Evolutionary conservation across 768 basidiomycete species (phyloP).

Genomic region (Gymnopilus dilepis): DNA sequence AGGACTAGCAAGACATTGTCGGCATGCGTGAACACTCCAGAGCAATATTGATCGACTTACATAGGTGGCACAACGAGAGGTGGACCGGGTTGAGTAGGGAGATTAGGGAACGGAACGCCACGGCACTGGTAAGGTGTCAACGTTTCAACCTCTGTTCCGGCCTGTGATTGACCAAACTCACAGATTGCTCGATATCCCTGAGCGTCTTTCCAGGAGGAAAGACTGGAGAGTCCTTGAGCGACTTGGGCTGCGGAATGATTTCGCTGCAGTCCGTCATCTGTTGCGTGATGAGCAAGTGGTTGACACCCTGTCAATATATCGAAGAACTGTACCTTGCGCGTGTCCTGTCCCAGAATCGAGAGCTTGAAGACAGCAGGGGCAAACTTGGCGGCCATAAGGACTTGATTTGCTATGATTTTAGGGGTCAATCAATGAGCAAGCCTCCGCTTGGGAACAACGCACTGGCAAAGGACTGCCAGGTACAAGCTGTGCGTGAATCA

Average conservation of each 20-base stretch:
- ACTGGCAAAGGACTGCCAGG: constrained; percentile 49
- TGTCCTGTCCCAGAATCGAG: constrained; percentile 45
- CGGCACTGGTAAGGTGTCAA: neutral
- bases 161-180: neutral
- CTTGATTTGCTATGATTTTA: constrained; percentile 29
- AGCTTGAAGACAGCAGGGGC: constrained; percentile 48
- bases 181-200: neutral
- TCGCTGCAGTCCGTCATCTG: constrained; percentile 45
- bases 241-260: neutral
- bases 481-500: constrained; percentile 50
- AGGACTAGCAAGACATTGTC: too few species aligned
- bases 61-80: neutral
- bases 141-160: neutral
- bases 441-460: constrained; percentile 13
- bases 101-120: neutral
- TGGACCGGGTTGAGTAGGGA: neutral
- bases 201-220: neutral
- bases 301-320: too few species aligned
- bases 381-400: constrained; percentile 35
- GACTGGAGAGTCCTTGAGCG: neutral
- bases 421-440: neutral
- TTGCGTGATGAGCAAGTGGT: too few species aligned
- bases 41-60: neutral
- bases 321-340: constrained; percentile 4
- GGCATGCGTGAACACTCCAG: too few species aligned